phyloP scores from a whole-genome alignment of 1,284 basidiomycete species.

The Gastroboletus turbinatus region DNA sequence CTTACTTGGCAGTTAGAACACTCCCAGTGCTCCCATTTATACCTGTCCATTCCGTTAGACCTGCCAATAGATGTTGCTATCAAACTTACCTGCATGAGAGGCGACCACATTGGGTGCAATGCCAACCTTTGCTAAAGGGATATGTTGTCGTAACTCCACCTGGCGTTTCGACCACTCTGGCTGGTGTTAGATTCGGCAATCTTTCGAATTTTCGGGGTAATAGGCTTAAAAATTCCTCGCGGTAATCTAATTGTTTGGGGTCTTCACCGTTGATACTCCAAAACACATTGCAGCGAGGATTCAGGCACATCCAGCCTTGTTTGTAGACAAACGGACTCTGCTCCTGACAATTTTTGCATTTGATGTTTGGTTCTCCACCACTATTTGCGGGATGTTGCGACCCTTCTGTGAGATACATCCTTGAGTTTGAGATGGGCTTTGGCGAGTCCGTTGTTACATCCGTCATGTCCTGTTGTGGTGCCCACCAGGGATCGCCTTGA shows the following conservation, averaged over 20 bases:
- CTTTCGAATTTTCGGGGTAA: constrained; percentile 23
- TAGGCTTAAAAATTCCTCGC: constrained; percentile 46
- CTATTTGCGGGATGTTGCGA: not conserved
- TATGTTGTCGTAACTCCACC: constrained; percentile 48
- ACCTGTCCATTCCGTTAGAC: constrained; percentile 40
- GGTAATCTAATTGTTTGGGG: constrained; percentile 45
- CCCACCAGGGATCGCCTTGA: constrained; percentile 48
- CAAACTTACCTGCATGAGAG: constrained; percentile 62
- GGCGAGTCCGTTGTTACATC: not conserved
- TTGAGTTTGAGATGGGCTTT: not conserved
- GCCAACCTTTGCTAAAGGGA: constrained; percentile 64
- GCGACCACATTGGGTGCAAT: constrained; percentile 65
- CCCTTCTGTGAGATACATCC: not conserved
- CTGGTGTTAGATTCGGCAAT: constrained; percentile 37
- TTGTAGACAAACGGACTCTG: constrained; percentile 53
- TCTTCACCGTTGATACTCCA: constrained; percentile 42
- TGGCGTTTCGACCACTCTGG: constrained; percentile 17
- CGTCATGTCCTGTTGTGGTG: constrained; percentile 3
- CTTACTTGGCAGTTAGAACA: constrained; percentile 50
- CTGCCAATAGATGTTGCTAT: not conserved
- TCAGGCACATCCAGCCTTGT: constrained; percentile 61
- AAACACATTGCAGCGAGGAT: constrained; percentile 53
- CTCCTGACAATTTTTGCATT: constrained; percentile 39
- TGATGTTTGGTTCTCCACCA: constrained; percentile 12
- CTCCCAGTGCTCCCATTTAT: constrained; percentile 71